phyloP scores from a whole-genome alignment of 306 rosid genomes.

The Neltuma alba region DNA sequence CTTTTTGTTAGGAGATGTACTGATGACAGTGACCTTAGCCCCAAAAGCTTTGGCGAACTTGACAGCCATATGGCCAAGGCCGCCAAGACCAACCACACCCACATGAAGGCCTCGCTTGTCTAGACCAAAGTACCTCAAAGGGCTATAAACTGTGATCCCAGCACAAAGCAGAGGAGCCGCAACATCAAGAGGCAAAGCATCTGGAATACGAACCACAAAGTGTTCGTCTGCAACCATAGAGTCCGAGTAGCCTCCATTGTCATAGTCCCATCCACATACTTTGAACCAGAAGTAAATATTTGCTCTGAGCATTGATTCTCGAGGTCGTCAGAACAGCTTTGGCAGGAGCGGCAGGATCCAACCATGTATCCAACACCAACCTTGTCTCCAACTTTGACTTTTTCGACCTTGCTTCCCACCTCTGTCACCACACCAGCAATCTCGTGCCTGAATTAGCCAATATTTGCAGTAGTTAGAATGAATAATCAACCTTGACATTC shows the following conservation, averaged over 20 bases:
- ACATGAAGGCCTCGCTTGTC: constrained; percentile 50
- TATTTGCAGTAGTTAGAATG: too few relatives aligned
- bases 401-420: constrained; percentile 49
- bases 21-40: constrained; percentile 54
- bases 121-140: constrained; percentile 46
- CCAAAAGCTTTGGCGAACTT: constrained; percentile 69
- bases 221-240: constrained; percentile 48
- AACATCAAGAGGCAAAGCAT: constrained; percentile 48
- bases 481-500: too few relatives aligned
- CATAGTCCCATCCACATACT: constrained; percentile 45
- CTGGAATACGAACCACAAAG: constrained; percentile 48
- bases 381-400: constrained; percentile 47
- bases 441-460: constrained; percentile 42
- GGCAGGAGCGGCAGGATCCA: constrained; percentile 48
- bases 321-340: constrained; percentile 26
- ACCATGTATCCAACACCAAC: constrained; percentile 53
- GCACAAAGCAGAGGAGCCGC: constrained; percentile 66
- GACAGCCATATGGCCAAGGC: constrained; percentile 59
- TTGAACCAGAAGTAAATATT: constrained; percentile 42
- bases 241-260: constrained; percentile 67
- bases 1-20: constrained; percentile 62
- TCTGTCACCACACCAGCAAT: constrained; percentile 51
- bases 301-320: constrained; percentile 26
- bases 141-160: constrained; percentile 65
- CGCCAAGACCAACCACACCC: constrained; percentile 67